Evolutionary conservation across 208 protist species (phyloP).

Genomic region (Trypanosoma rangeli): DNA sequence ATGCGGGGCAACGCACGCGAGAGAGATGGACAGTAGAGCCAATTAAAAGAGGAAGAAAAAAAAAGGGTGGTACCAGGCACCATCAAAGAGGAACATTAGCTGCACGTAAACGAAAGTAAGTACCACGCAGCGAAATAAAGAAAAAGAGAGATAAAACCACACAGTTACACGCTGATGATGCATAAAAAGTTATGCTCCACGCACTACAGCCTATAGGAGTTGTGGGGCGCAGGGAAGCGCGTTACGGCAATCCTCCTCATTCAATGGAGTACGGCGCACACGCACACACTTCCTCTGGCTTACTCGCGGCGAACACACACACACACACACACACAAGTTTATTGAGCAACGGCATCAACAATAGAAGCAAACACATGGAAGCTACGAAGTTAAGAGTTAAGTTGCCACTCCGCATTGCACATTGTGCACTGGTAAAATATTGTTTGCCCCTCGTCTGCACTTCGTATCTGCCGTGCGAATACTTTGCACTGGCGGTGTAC

Average conservation of each 20-base stretch:
- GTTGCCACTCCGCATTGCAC: constrained; percentile 86
- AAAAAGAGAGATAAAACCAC: no score
- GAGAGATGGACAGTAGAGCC: no score
- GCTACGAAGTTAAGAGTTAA: constrained; percentile 73
- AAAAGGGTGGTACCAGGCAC: no score
- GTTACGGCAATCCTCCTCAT: no score
- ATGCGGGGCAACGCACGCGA: no score
- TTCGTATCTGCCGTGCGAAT: constrained; percentile 86
- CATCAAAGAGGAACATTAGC: no score
- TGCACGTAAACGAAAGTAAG: no score
- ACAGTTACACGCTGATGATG: no score
- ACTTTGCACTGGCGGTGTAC: constrained; percentile 70
- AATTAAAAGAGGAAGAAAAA: no score
- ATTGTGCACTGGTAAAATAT: constrained; percentile 91
- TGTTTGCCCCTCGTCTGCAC: constrained; percentile 92
- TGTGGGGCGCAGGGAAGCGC: no score
- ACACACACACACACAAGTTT: neutral
- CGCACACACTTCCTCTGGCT: neutral
- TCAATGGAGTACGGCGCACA: neutral
- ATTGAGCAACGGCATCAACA: neutral
- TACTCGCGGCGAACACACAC: neutral
- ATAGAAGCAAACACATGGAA: constrained; percentile 3
- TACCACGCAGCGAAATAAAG: no score
- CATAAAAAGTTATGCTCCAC: neutral
- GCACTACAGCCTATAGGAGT: neutral